These are phyloP conservation scores for Melampsora larici-populina DNA, from an alignment of 1,284 basidiomycete species.

Conservation along the genomic window DNA sequence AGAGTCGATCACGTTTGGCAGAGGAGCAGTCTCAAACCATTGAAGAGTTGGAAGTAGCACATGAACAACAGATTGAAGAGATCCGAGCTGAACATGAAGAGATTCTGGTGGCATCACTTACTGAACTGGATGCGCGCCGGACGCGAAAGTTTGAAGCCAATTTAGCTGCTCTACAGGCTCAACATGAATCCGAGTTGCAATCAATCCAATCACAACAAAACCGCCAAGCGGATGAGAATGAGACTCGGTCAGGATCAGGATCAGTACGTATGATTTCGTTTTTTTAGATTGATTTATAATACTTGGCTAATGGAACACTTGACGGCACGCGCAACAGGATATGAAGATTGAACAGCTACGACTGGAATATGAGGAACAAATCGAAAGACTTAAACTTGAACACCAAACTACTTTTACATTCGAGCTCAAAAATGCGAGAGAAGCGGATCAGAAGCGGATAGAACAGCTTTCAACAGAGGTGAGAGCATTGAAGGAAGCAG, in stretches of 20 bases:
- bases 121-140: constrained; percentile 26
- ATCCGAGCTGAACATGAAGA: constrained; percentile 34
- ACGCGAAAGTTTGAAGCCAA: constrained; percentile 27
- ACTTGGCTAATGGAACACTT: background rate
- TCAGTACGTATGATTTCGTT: background rate
- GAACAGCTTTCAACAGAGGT: background rate
- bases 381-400: constrained; percentile 7
- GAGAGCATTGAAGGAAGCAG: background rate
- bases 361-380: constrained; percentile 8
- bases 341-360: background rate
- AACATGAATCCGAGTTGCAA: background rate
- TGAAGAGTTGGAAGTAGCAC: constrained; percentile 6
- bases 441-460: constrained; percentile 5
- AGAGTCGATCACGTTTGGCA: constrained; percentile 1
- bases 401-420: background rate
- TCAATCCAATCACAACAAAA: background rate
- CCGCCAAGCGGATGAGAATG: background rate
- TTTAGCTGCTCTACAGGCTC: background rate
- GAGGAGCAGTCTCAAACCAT: background rate
- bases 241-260: background rate
- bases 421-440: constrained; percentile 6
- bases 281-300: too few species aligned
- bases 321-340: background rate
- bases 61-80: constrained; percentile 8
- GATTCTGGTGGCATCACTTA: constrained; percentile 23